A percentile compares a stretch with the other conserved stretches of the same genome.
Evolutionary conservation across 1,139 yeast species (phyloP).

Genomic region (Diutina sp.): DNA sequence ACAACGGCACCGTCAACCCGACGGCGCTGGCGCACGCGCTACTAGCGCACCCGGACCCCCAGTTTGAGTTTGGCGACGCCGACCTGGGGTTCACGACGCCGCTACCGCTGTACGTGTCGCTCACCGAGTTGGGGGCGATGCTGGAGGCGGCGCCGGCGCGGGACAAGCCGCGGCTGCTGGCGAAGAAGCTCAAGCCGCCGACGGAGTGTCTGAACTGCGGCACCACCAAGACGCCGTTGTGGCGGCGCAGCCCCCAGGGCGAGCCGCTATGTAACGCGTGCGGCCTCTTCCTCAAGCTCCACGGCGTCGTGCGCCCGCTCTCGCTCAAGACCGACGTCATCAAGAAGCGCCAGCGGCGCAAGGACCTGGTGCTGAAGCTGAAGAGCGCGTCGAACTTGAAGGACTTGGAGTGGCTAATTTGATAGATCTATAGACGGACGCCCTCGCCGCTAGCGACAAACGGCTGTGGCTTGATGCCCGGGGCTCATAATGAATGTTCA

Average conservation of each 20-base stretch:
- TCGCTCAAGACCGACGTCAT: conserved; percentile 17
- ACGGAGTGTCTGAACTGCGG: conserved; percentile 14
- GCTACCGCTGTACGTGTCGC: not conserved
- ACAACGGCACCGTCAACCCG: not conserved
- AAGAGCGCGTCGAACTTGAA: conserved; percentile 3
- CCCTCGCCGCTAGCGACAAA: not conserved
- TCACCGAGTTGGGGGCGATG: not conserved
- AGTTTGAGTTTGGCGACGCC: not conserved
- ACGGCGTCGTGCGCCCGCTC: conserved; percentile 16
- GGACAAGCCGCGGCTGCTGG: not conserved
- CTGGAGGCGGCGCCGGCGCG: not conserved
- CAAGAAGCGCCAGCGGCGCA: conserved; percentile 16
- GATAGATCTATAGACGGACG: not conserved
- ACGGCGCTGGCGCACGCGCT: not conserved
- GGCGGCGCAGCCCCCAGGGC: conserved; percentile 17
- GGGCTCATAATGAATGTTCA: not conserved
- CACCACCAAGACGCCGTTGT: conserved; percentile 15
- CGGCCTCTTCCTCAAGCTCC: conserved; percentile 15
- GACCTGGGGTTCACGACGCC: not conserved
- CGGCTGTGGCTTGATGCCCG: not conserved
- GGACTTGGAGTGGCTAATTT: conserved; percentile 1
- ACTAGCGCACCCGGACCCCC: not conserved
- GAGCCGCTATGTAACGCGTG: conserved; percentile 18
- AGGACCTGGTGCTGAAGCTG: conserved; percentile 4
- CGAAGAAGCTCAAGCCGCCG: not conserved